These are phyloP conservation scores for Sporisorium exsertum DNA, from an alignment of 1,284 basidiomycete genomes.

Conservation along the genomic window DNA sequence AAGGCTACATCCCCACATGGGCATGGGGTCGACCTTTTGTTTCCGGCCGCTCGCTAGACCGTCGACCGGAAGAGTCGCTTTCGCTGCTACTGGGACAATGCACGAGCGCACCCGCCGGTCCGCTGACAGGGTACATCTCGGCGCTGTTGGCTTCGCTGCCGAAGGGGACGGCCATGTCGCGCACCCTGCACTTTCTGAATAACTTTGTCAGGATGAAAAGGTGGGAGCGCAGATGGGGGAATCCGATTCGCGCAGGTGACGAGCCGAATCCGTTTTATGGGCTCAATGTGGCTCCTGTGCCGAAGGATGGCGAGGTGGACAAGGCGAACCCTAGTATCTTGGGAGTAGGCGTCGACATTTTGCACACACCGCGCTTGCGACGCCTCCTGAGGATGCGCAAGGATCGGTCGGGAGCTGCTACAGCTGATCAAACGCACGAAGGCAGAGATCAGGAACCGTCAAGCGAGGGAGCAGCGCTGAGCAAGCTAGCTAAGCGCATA, in stretches of 20 bases:
- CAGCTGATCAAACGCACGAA: neutral
- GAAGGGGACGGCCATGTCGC: conserved; percentile 56
- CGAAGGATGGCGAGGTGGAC: neutral
- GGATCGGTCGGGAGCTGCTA: neutral
- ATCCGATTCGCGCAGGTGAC: conserved; percentile 66
- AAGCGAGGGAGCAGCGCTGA: conserved; percentile 6
- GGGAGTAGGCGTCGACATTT: conserved; percentile 63
- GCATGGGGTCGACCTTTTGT: conserved; percentile 65
- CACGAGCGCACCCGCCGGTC: conserved; percentile 68
- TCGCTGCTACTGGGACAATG: conserved; percentile 67
- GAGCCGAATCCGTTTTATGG: conserved; percentile 67
- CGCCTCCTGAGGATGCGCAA: conserved; percentile 36
- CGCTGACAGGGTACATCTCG: conserved; percentile 64
- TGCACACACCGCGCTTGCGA: conserved; percentile 53
- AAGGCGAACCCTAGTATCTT: conserved; percentile 27
- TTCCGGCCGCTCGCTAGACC: conserved; percentile 54
- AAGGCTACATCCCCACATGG: conserved; percentile 69
- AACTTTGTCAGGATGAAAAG: conserved; percentile 61
- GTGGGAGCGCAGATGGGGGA: conserved; percentile 66
- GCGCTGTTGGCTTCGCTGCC: conserved; percentile 65
- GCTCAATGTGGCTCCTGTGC: conserved; percentile 34
- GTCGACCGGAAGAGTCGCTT: conserved; percentile 58
- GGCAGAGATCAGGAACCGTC: no score
- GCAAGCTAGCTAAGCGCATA: conserved; percentile 44
- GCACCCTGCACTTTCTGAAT: conserved; percentile 56